phyloP scores from a whole-genome alignment of 176 grass and related monocot genomes.

The Bonia amplexicaulis region DNA sequence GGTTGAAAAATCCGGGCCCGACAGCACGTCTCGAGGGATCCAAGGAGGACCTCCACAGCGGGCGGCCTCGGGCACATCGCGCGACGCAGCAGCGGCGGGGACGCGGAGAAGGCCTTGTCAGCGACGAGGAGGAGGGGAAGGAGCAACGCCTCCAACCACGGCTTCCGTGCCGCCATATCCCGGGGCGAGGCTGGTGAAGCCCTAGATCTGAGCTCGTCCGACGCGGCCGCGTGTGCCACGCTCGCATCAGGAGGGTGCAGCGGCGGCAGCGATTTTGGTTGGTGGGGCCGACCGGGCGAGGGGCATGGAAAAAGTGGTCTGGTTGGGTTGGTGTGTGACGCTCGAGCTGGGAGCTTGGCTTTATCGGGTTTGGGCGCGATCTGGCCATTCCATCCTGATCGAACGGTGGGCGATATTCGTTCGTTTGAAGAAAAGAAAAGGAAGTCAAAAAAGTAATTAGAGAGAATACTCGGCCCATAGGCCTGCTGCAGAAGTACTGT shows the following conservation, averaged over 20 bases:
- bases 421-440: background rate
- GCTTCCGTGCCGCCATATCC: slow-evolving; percentile 12
- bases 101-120: background rate
- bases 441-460: background rate
- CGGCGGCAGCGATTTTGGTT: background rate
- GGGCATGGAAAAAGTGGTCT: background rate
- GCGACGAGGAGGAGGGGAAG: slow-evolving; percentile 16
- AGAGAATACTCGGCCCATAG: no score
- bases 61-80: background rate
- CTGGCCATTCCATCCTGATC: background rate
- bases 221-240: background rate
- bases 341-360: background rate
- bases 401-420: background rate
- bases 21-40: background rate
- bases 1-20: no score
- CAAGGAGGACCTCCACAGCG: background rate
- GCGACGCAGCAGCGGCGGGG: background rate
- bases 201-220: background rate
- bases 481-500: no score
- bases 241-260: background rate
- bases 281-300: background rate
- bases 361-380: background rate
- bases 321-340: background rate
- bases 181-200: background rate
- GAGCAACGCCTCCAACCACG: slow-evolving; percentile 30